These are phyloP conservation scores for Lactifluus pinguis DNA, from an alignment of 768 basidiomycete genomes.

Conservation along the genomic window DNA sequence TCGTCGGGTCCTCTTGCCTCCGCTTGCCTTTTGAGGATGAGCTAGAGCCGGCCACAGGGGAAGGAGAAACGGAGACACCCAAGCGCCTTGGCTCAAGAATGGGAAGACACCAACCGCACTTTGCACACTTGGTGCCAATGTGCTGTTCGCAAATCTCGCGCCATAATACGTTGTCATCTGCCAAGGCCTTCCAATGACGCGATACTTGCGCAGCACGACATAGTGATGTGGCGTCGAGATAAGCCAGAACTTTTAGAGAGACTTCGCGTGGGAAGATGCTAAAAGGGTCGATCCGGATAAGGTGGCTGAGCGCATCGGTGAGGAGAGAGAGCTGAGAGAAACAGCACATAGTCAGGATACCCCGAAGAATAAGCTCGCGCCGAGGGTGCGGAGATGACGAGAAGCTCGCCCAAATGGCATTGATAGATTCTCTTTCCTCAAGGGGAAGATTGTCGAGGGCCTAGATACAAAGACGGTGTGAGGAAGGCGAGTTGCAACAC, in stretches of 20 bases:
- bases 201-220: slow-evolving; percentile 91
- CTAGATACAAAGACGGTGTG: slow-evolving; percentile 33
- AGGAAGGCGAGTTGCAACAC: neutral
- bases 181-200: slow-evolving; percentile 74
- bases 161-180: slow-evolving; percentile 96
- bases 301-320: slow-evolving; percentile 80
- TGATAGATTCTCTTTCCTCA: slow-evolving; percentile 80
- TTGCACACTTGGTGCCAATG: slow-evolving; percentile 91
- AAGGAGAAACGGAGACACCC: slow-evolving; percentile 32
- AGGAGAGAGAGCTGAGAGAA: slow-evolving; percentile 97
- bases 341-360: slow-evolving; percentile 98
- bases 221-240: slow-evolving; percentile 87
- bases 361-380: slow-evolving; percentile 89
- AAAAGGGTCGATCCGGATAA: slow-evolving; percentile 96
- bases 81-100: slow-evolving; percentile 69
- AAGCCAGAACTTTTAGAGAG: slow-evolving; percentile 73
- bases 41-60: slow-evolving; percentile 23
- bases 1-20: slow-evolving; percentile 25
- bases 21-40: slow-evolving; percentile 30
- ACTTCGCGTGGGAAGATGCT: slow-evolving; percentile 84
- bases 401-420: slow-evolving; percentile 92
- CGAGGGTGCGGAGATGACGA: slow-evolving; percentile 88
- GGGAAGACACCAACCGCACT: slow-evolving; percentile 97
- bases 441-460: slow-evolving; percentile 83
- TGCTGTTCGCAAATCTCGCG: slow-evolving; percentile 95